A percentile compares a stretch with the other conserved stretches of the same genome.
phyloP scores from a whole-genome alignment of 148 eudicot species.

The Amaranthus hypochondriacus region DNA sequence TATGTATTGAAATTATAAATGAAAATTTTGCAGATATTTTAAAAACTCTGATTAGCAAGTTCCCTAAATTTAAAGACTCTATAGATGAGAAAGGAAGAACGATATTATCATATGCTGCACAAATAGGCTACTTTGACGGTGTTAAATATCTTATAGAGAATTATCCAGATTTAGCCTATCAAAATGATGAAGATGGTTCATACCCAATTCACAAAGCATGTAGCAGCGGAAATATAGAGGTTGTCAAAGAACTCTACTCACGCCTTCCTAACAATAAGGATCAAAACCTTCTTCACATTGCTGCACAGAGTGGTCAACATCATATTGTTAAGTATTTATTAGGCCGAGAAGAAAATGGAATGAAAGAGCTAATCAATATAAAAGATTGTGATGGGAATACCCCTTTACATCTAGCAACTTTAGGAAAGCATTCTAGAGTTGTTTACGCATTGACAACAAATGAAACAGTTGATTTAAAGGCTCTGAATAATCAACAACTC shows the following conservation, averaged over 20 bases:
- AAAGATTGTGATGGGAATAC: slow-evolving; percentile 14
- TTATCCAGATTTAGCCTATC: not conserved
- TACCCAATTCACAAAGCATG: slow-evolving; percentile 17
- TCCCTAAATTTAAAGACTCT: not conserved
- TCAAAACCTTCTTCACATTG: not conserved
- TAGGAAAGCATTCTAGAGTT: slow-evolving; percentile 1
- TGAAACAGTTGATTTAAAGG: not conserved
- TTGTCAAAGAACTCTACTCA: not conserved
- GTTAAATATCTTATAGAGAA: not conserved
- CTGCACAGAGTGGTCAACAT: not conserved
- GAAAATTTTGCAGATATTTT: not conserved
- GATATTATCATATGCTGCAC: not conserved
- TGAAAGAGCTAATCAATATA: not conserved
- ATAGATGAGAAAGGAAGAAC: not conserved
- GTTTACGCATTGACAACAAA: not conserved
- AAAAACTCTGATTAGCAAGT: not conserved
- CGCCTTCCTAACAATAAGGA: not conserved
- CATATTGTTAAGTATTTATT: not conserved
- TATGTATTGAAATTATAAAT: no score
- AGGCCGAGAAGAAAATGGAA: not conserved
- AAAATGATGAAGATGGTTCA: slow-evolving; percentile 2
- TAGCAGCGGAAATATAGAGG: not conserved
- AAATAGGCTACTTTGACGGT: not conserved
- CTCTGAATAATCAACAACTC: not conserved
- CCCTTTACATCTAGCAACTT: slow-evolving; percentile 18